These are phyloP conservation scores for Polytrichum formosum DNA, from an alignment of 225 moss, liverwort and hornwort species.

Conservation along the genomic window DNA sequence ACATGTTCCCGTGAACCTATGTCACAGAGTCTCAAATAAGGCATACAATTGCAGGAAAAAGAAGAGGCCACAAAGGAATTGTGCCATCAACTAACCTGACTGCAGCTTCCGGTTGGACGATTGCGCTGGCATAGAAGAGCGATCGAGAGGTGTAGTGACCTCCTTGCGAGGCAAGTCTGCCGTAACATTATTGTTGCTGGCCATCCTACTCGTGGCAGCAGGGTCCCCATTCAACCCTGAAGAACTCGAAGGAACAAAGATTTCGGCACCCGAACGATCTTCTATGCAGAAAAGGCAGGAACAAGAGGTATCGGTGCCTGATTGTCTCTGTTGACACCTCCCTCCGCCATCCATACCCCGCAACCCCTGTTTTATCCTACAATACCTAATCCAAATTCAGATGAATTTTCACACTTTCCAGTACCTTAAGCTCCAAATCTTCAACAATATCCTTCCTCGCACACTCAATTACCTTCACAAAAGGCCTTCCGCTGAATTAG, in stretches of 20 bases:
- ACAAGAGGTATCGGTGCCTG: conserved; percentile 20
- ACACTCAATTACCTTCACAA: too few relatives aligned
- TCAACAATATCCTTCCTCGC: too few relatives aligned
- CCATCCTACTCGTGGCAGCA: conserved; percentile 7
- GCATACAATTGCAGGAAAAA: not conserved
- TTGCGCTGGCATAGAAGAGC: conserved; percentile 11
- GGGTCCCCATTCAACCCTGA: conserved; percentile 4
- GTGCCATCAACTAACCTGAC: conserved; percentile 19
- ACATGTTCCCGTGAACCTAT: not conserved
- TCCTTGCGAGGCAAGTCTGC: conserved; percentile 1
- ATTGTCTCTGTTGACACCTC: conserved; percentile 41
- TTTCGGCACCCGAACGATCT: conserved; percentile 20
- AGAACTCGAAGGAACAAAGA: conserved; percentile 32
- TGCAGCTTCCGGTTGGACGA: conserved; percentile 9
- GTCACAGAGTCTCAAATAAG: not conserved
- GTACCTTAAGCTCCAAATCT: too few relatives aligned
- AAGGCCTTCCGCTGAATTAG: too few relatives aligned
- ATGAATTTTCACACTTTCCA: too few relatives aligned
- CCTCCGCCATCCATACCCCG: conserved; percentile 58
- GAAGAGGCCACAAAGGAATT: not conserved
- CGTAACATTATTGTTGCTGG: conserved; percentile 8
- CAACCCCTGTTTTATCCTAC: not conserved
- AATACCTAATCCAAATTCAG: too few relatives aligned
- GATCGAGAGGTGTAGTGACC: not conserved
- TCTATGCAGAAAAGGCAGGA: conserved; percentile 46